Conservation (phyloP, 345 rosid genomes). For the Streptanthus diversifolius region DNA sequence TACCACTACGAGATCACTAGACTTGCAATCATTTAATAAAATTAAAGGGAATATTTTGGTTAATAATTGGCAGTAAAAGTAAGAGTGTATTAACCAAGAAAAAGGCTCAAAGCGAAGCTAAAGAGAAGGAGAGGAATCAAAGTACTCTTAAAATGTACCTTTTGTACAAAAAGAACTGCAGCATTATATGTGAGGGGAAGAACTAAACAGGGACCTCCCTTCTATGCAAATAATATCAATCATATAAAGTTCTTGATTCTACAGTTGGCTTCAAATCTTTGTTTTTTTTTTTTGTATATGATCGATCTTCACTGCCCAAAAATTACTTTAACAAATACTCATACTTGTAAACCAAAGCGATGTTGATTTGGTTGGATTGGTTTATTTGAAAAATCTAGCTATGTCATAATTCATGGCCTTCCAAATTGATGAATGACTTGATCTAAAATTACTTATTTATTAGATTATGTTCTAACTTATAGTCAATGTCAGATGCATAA, state of each 20-base stretch:
- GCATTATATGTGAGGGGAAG: slow-evolving; percentile 2
- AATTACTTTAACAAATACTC: not conserved
- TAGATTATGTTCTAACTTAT: not conserved
- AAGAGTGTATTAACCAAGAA: slow-evolving; percentile 19
- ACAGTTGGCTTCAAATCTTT: slow-evolving; percentile 20
- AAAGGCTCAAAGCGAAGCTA: slow-evolving; percentile 27
- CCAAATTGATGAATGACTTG: not conserved
- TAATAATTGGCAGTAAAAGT: slow-evolving; percentile 27
- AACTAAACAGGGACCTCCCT: slow-evolving; percentile 12
- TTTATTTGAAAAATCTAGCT: not conserved
- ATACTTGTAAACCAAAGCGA: not conserved
- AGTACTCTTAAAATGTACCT: slow-evolving; percentile 29
- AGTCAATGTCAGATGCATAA: not conserved
- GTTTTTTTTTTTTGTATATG: not conserved
- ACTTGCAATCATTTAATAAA: not conserved
- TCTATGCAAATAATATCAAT: slow-evolving; percentile 26
- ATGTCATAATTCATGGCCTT: not conserved
- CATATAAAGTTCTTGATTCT: slow-evolving; percentile 33
- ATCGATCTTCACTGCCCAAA: not conserved
- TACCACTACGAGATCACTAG: slow-evolving; percentile 15
- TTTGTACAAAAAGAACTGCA: slow-evolving; percentile 18
- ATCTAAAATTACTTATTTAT: not conserved
- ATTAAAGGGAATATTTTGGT: slow-evolving; percentile 6
- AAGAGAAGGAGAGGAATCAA: slow-evolving; percentile 21
- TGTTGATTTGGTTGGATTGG: not conserved